Conservation (phyloP, 2,329 filamentous ascomycete genomes). For the Pleurostoma richardsiae region DNA sequence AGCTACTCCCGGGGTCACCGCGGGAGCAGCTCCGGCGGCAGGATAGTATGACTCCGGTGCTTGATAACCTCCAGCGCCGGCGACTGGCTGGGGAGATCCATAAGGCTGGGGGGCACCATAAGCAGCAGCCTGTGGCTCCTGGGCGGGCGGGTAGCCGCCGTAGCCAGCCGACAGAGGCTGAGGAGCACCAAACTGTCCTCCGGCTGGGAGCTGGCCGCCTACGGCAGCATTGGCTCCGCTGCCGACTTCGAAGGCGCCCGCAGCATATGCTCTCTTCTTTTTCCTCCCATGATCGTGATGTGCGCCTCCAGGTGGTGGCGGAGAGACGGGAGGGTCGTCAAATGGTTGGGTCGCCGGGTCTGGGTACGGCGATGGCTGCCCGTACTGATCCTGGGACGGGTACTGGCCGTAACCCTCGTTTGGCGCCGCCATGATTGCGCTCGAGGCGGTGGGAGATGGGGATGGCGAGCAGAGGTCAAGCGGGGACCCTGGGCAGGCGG, state of each 20-base stretch:
- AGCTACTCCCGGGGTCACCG: slow-evolving; percentile 43
- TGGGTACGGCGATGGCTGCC: slow-evolving; percentile 31
- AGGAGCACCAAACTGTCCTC: slow-evolving; percentile 40
- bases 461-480: neutral
- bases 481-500: neutral
- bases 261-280: slow-evolving; percentile 94
- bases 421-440: slow-evolving; percentile 50
- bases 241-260: slow-evolving; percentile 90
- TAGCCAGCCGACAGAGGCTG: slow-evolving; percentile 43
- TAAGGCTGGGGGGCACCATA: slow-evolving; percentile 40
- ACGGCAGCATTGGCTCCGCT: slow-evolving; percentile 72
- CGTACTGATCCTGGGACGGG: slow-evolving; percentile 33
- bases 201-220: slow-evolving; percentile 38
- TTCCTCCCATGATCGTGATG: slow-evolving; percentile 53
- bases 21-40: slow-evolving; percentile 24
- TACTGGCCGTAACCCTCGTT: slow-evolving; percentile 50
- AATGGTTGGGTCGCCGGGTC: slow-evolving; percentile 28
- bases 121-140: slow-evolving; percentile 31
- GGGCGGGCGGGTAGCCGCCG: slow-evolving; percentile 54
- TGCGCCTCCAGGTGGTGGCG: slow-evolving; percentile 23
- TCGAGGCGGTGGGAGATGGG: slow-evolving; percentile 9
- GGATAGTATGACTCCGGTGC: slow-evolving; percentile 64
- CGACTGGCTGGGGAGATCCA: slow-evolving; percentile 33
- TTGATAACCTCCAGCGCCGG: slow-evolving; percentile 58
- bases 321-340: slow-evolving; percentile 29